phyloP scores from a whole-genome alignment of 495 filamentous ascomycete genomes.

The Daldinia grandis region DNA sequence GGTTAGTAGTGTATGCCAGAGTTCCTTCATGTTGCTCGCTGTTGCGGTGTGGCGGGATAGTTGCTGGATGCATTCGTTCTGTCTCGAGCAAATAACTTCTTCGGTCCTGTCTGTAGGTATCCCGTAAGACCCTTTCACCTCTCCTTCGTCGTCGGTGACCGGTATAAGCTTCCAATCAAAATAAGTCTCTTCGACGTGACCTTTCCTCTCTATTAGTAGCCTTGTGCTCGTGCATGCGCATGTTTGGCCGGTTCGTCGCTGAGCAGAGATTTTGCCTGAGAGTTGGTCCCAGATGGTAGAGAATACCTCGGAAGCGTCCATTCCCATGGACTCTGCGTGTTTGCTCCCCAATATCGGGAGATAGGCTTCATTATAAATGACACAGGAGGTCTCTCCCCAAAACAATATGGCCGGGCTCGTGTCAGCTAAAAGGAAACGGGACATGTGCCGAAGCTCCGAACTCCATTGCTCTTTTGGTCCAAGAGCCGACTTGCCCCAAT shows the following conservation, averaged over 20 bases:
- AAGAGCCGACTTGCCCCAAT: slow-evolving; percentile 22
- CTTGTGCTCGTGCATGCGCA: slow-evolving; percentile 51
- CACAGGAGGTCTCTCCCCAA: slow-evolving; percentile 55
- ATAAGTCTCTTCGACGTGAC: slow-evolving; percentile 67
- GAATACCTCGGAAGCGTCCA: slow-evolving; percentile 50
- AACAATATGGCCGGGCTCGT: slow-evolving; percentile 46
- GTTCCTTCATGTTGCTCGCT: slow-evolving; percentile 64
- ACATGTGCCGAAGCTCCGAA: slow-evolving; percentile 26
- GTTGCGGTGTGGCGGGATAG: slow-evolving; percentile 65
- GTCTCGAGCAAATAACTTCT: slow-evolving; percentile 61
- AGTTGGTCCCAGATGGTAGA: slow-evolving; percentile 47
- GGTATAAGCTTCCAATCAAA: slow-evolving; percentile 70
- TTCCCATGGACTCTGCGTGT: slow-evolving; percentile 51
- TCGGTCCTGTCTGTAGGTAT: slow-evolving; percentile 65
- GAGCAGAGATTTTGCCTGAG: slow-evolving; percentile 43
- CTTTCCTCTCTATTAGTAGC: slow-evolving; percentile 59
- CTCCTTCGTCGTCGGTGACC: slow-evolving; percentile 59
- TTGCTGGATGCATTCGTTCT: slow-evolving; percentile 65
- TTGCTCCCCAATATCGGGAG: slow-evolving; percentile 50
- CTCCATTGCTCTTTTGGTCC: slow-evolving; percentile 15
- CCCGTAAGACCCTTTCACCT: slow-evolving; percentile 61
- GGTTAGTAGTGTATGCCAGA: slow-evolving; percentile 61
- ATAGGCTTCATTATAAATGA: slow-evolving; percentile 58
- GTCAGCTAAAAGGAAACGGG: slow-evolving; percentile 39
- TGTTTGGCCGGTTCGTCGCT: slow-evolving; percentile 34